phyloP scores from a whole-genome alignment of 345 rosid genomes.

The Pistacia atlantica region DNA sequence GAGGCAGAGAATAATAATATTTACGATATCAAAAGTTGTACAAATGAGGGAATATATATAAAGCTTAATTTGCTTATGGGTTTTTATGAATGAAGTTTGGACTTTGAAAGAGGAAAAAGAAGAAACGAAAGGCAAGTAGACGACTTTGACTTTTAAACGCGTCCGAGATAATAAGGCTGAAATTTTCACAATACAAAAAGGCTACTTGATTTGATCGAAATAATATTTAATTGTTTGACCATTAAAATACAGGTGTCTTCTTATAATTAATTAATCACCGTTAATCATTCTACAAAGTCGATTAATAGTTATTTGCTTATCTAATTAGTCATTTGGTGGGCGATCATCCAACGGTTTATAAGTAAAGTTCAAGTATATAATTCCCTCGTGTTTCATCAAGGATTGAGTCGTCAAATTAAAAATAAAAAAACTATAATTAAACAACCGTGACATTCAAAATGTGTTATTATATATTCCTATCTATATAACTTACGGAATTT shows the following conservation, averaged over 20 bases:
- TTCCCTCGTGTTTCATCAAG: too few relatives aligned
- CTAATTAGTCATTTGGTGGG: too few relatives aligned
- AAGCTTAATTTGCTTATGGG: neutral
- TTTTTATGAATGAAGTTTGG: neutral
- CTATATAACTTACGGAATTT: too few relatives aligned
- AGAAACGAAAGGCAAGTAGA: neutral
- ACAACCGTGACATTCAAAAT: too few relatives aligned
- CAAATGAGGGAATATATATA: neutral
- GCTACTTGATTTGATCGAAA: neutral
- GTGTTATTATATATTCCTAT: too few relatives aligned
- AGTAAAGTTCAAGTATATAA: too few relatives aligned
- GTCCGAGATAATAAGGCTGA: neutral
- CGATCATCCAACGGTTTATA: too few relatives aligned
- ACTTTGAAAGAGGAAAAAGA: neutral
- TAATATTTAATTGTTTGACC: neutral
- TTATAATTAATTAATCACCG: neutral
- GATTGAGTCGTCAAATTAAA: too few relatives aligned
- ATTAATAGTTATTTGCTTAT: too few relatives aligned
- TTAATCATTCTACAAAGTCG: neutral
- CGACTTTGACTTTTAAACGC: conserved; percentile 29
- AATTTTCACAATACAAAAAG: neutral
- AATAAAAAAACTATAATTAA: too few relatives aligned
- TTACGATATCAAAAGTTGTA: neutral
- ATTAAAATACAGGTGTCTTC: too few relatives aligned
- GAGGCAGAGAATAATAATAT: neutral